Evolutionary conservation across 495 filamentous ascomycete genomes (phyloP), one percentile per base, ranked within the genome.

Genomic region (Cairneyella variabilis): DNA sequence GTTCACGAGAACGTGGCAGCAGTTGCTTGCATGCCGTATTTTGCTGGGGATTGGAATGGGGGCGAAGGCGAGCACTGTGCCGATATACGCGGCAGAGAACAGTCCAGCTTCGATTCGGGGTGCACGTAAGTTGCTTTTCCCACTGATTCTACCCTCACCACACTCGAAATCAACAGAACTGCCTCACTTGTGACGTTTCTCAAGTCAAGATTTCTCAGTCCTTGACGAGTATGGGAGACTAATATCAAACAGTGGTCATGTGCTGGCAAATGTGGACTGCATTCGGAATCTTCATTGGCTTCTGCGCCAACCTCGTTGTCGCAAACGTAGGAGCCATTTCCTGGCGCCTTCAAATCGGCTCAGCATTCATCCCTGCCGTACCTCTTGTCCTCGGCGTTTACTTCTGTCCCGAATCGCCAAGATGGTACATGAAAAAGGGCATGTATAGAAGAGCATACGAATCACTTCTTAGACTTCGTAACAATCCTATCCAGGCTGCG

Each of bases 251-350:
- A 55, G 52, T 95, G 27, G 87, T 90, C 30, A 92, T 95, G 88
- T 78, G 73, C 16, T 92, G 88, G 89, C 89, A 95, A 59, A 75
- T 91, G 66, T 92, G 89, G 88, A 90, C 86, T 7, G 88, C 88
- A 1, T 60, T 60, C 47, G 57, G 57, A 34, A 89, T 90, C 59
- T 80, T 89, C 58, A 68, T 89, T 6, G 89, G 89, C 14, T 82
- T 77, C 1, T 79, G 75, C 44, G 80, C 87, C 32, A 91, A 92
- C 58, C 69, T 95, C 21, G 80, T 79, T 1, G 82, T 92, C 18
- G 71, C 60, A 51, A 57, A 73, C 54, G 67, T 73, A 9, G 77
- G 75, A 8, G 47, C 54, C 10, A 78, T 85, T 51, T 72, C 86
- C 48, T 92, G 89, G 89, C 75, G 89, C 30, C 73, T 92, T 36